Conservation (phyloP, 441 rosid genomes). For the Kokia cookei region DNA sequence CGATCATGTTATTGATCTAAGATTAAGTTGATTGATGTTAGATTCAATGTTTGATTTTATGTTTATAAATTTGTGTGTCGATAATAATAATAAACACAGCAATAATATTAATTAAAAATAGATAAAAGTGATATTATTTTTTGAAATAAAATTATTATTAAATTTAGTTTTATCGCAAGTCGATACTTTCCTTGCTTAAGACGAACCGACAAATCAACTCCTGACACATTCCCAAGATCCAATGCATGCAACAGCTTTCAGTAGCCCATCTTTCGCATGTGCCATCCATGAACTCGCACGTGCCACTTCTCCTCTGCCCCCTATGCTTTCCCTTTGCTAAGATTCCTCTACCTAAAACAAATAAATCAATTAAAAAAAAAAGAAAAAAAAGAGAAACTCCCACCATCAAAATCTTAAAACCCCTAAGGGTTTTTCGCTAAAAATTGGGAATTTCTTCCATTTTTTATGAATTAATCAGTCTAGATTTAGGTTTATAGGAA, state of each 20-base stretch:
- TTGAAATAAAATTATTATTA: too few species aligned
- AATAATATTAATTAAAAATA: too few species aligned
- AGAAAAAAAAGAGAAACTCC: background rate
- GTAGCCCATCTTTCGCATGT: slow-evolving; percentile 6
- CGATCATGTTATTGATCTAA: too few species aligned
- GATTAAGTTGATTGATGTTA: too few species aligned
- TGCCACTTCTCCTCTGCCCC: slow-evolving; percentile 3
- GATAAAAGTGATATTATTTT: too few species aligned
- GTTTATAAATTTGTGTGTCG: too few species aligned
- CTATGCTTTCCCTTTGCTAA: background rate
- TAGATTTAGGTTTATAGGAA: background rate
- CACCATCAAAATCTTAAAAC: background rate
- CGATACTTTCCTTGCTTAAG: background rate
- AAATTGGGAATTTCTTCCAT: background rate
- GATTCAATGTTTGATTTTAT: too few species aligned
- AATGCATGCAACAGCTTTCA: background rate
- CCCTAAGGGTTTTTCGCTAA: slow-evolving; percentile 7
- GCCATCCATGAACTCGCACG: slow-evolving; percentile 12
- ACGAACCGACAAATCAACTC: slow-evolving; percentile 20
- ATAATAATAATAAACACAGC: too few species aligned
- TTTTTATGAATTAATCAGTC: slow-evolving; percentile 2
- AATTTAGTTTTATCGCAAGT: too few species aligned
- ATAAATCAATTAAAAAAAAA: background rate
- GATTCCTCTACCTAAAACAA: slow-evolving; percentile 16
- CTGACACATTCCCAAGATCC: slow-evolving; percentile 23